Conservation (phyloP, 1,284 basidiomycete genomes). For the Malassezia slooffiae region DNA sequence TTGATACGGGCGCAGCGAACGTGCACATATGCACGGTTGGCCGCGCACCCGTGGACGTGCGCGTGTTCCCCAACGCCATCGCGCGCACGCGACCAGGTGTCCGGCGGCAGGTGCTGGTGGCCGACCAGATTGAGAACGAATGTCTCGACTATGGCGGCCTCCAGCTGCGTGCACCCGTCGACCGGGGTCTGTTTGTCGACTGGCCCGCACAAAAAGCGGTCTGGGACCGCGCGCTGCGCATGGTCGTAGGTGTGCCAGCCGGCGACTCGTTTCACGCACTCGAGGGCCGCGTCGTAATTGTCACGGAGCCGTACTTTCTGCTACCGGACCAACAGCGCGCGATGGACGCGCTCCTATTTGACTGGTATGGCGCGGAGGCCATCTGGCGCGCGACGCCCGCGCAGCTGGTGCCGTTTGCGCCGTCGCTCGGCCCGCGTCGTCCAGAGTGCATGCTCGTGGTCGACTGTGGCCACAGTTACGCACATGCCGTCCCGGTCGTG, state of each 20-base stretch:
- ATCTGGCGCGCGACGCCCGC: conserved; percentile 54
- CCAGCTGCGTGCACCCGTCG: conserved; percentile 30
- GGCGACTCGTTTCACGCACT: conserved; percentile 11
- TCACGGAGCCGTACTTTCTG: conserved; percentile 90
- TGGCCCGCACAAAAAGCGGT: conserved; percentile 40
- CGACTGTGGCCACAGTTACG: conserved; percentile 84
- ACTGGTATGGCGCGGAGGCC: conserved; percentile 83
- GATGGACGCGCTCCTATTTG: conserved; percentile 86
- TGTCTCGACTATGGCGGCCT: conserved; percentile 32
- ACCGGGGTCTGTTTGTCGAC: conserved; percentile 37
- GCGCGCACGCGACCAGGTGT: conserved; percentile 21
- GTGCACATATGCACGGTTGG: no score
- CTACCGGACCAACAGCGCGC: conserved; percentile 77
- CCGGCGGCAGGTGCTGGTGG: conserved; percentile 17
- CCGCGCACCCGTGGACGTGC: not conserved
- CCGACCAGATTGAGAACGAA: conserved; percentile 23
- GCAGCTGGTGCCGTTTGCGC: conserved; percentile 1
- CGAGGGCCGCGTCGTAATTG: conserved; percentile 48
- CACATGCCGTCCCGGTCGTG: conserved; percentile 76
- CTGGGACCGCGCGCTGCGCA: conserved; percentile 29
- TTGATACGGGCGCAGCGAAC: conserved; percentile 15
- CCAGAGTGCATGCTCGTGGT: conserved; percentile 73
- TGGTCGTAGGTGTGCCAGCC: not conserved
- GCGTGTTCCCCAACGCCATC: conserved; percentile 22
- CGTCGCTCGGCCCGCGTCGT: conserved; percentile 6